Evolutionary conservation across 306 rosid genomes (phyloP).

Genomic region (Herpetospermum pedunculosum): DNA sequence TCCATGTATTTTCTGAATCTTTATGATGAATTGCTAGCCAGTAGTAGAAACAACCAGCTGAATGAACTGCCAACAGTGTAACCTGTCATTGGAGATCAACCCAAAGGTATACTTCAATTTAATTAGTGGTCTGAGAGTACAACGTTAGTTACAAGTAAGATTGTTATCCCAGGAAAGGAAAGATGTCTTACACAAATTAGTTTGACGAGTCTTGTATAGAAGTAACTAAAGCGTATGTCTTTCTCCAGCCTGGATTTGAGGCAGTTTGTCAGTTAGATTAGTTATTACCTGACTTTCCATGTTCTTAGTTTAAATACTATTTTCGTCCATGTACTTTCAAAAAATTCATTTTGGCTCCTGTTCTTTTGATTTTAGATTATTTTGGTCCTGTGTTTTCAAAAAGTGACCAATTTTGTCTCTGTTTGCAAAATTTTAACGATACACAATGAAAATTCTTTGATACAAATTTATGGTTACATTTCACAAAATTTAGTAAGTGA

Average conservation of each 20-base stretch:
- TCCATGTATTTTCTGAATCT: slow-evolving; percentile 45
- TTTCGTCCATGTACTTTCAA: too few relatives aligned
- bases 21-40: slow-evolving; percentile 62
- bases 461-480: too few relatives aligned
- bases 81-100: slow-evolving; percentile 30
- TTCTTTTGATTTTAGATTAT: too few relatives aligned
- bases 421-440: too few relatives aligned
- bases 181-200: slow-evolving; percentile 56
- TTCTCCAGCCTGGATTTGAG: slow-evolving; percentile 58
- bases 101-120: neutral
- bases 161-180: neutral
- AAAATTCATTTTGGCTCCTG: too few relatives aligned
- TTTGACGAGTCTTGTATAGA: slow-evolving; percentile 46
- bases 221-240: slow-evolving; percentile 72
- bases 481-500: too few relatives aligned
- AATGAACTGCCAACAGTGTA: slow-evolving; percentile 66
- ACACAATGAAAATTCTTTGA: too few relatives aligned
- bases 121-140: neutral
- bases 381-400: too few relatives aligned
- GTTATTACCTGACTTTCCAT: neutral
- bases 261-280: neutral
- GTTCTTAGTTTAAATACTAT: too few relatives aligned
- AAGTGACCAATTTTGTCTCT: too few relatives aligned
- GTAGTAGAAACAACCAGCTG: slow-evolving; percentile 74
- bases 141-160: neutral